phyloP scores from a whole-genome alignment of 306 rosid genomes.

The Luffa aegyptiaca region DNA sequence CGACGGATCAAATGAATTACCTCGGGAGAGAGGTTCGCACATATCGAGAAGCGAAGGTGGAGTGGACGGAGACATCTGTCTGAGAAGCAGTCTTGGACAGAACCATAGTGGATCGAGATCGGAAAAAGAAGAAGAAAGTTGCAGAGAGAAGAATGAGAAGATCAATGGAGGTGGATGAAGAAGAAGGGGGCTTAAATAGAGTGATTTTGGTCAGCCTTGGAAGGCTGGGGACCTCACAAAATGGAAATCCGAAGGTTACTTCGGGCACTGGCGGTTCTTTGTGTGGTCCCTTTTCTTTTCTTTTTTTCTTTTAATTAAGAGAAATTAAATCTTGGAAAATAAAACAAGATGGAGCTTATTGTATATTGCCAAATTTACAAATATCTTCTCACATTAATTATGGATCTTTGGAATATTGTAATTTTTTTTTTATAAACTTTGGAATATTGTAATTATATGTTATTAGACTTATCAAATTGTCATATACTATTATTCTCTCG shows the following conservation, averaged over 20 bases:
- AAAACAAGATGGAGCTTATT: too few species aligned
- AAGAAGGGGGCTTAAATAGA: not conserved
- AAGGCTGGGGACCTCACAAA: not conserved
- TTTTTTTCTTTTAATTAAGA: not conserved
- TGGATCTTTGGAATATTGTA: not conserved
- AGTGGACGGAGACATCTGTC: slow-evolving; percentile 57
- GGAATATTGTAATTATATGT: not conserved
- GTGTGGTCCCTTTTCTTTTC: not conserved
- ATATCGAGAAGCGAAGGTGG: slow-evolving; percentile 85
- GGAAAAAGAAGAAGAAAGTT: not conserved
- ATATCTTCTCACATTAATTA: not conserved
- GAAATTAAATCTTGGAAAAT: too few species aligned
- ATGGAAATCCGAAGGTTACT: not conserved
- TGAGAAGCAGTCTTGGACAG: slow-evolving; percentile 55
- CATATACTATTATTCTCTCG: not conserved
- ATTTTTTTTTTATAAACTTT: too few species aligned
- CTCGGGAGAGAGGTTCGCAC: slow-evolving; percentile 74
- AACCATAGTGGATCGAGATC: slow-evolving; percentile 39
- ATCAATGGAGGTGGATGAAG: not conserved
- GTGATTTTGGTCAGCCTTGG: not conserved
- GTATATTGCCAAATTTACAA: not conserved
- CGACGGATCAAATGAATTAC: slow-evolving; percentile 9
- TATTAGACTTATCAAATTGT: too few species aligned
- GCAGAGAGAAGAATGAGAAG: not conserved
- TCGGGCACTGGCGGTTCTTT: not conserved